Evolutionary conservation across 164 flowering plant genomes (phyloP).

Genomic region (Berberis vulgaris): DNA sequence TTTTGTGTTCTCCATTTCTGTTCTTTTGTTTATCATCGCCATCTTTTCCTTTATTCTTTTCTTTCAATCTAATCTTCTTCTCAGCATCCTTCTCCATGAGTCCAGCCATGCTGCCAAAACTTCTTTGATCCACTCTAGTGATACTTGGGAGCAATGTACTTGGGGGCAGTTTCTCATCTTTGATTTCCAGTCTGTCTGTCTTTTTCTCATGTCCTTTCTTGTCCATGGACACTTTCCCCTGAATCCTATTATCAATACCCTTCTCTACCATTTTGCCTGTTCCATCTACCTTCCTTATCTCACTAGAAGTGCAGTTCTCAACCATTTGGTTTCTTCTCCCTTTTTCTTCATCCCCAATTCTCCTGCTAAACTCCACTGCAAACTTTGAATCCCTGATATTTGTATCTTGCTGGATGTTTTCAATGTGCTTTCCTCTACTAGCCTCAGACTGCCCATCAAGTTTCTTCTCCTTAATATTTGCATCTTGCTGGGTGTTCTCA

Average conservation of each 20-base stretch:
- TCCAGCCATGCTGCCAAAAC: conserved; percentile 24
- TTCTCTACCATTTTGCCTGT: neutral
- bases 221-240: conserved; percentile 25
- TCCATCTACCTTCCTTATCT: conserved; percentile 18
- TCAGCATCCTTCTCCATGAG: conserved; percentile 25
- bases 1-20: conserved; percentile 9
- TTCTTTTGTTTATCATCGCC: neutral
- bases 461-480: neutral
- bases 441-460: neutral
- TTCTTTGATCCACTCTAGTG: conserved; percentile 8
- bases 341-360: conserved; percentile 35
- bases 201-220: conserved; percentile 26
- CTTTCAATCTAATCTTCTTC: conserved; percentile 6
- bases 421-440: neutral
- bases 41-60: conserved; percentile 2
- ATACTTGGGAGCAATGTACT: neutral
- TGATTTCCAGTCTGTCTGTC: conserved; percentile 18
- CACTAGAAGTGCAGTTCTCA: conserved; percentile 22
- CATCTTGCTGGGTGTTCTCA: no score
- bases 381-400: conserved; percentile 29
- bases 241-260: conserved; percentile 13
- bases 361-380: conserved; percentile 34
- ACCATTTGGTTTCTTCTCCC: conserved; percentile 25
- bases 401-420: neutral
- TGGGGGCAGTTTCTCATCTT: conserved; percentile 16